These are phyloP conservation scores for Fonsecaea pugnacius DNA, from an alignment of 2,329 filamentous ascomycete genomes.

Conservation along the genomic window DNA sequence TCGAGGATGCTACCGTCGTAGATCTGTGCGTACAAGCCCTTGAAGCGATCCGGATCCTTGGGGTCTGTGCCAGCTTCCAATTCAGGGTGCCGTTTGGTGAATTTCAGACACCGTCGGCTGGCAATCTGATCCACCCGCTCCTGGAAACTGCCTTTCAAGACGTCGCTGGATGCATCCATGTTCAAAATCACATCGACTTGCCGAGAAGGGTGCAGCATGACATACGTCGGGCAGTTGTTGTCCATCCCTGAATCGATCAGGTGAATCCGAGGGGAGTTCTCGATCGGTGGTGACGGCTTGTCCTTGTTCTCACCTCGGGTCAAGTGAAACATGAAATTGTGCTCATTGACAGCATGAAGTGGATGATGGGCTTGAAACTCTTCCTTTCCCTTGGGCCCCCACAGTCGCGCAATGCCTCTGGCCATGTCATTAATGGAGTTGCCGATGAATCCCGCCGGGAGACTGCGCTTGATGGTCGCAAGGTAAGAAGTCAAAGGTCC, in stretches of 20 bases:
- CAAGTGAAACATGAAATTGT: conserved; percentile 30
- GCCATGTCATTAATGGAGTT: conserved; percentile 26
- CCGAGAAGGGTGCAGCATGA: conserved; percentile 26
- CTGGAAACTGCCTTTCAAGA: conserved; percentile 31
- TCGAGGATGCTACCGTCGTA: conserved; percentile 26
- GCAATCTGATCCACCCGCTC: conserved; percentile 30
- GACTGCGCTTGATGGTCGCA: conserved; percentile 30
- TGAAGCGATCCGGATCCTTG: conserved; percentile 20
- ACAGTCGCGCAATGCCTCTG: conserved; percentile 22
- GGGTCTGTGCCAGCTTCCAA: conserved; percentile 13
- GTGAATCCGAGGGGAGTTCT: conserved; percentile 28
- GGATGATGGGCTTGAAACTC: conserved; percentile 30
- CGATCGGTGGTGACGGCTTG: conserved; percentile 21
- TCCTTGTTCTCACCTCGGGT: conserved; percentile 8
- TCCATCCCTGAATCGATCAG: conserved; percentile 29
- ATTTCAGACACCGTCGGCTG: conserved; percentile 21
- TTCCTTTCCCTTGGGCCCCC: conserved; percentile 25
- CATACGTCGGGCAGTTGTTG: conserved; percentile 32
- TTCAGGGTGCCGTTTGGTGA: conserved; percentile 19
- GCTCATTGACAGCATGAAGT: conserved; percentile 29
- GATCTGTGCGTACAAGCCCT: conserved; percentile 26
- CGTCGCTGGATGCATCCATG: conserved; percentile 30
- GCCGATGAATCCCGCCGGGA: conserved; percentile 26
- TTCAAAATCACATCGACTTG: conserved; percentile 29
- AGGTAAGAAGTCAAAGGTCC: conserved; percentile 30